Evolutionary conservation across 306 rosid genomes (phyloP), one percentile per base, ranked within the genome.

Genomic region (Lathyrus tuberosus): DNA sequence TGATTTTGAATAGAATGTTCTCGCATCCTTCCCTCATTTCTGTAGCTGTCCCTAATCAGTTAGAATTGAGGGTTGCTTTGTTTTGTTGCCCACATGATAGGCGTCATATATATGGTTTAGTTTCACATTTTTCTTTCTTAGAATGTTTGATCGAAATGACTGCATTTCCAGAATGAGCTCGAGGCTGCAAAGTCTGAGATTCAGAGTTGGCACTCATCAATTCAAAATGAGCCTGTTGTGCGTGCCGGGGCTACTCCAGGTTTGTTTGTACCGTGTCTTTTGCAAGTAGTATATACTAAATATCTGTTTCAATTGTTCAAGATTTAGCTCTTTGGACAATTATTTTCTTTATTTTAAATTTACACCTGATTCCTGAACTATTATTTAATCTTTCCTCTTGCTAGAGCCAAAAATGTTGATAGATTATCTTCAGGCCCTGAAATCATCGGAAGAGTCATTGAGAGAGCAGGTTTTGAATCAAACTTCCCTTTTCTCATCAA

Each of bases 151-250:
- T 52, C 22, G 8, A 18, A 53, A 57, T 64, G 49, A 64, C 61
- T 68, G 67, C 69, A 69, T 83, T 79, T 80, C 62, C 86, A 93
- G 94, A 82, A 64, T 51, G 94, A 88, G 75, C 91, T 85, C 40
- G 93, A 82, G 80, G 86, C 79, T 75, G 87, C 97, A 41, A 93
- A 86, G 69, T 82, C 87, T 63, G 95, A 93, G 89, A 88, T 90
- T 80, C 97, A 82, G 62, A 78, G 84, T 71, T 93, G 98, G 96
- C 91, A 72, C 81, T 88, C 96, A 73, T 81, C 97, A 69, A 79
- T 93, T 66, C 87, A 82, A 80, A 84, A 84, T 75, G 96, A 90
- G 66, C 69, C 91, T 37, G 82, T 76, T 65, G 75, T 93, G 56
- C 85, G 84, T 78, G 48, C 84, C 38, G 98, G 96, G 76, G 65